Evolutionary conservation across 768 basidiomycete species (phyloP).

Genomic region (Xerocomellus amylosporus): DNA sequence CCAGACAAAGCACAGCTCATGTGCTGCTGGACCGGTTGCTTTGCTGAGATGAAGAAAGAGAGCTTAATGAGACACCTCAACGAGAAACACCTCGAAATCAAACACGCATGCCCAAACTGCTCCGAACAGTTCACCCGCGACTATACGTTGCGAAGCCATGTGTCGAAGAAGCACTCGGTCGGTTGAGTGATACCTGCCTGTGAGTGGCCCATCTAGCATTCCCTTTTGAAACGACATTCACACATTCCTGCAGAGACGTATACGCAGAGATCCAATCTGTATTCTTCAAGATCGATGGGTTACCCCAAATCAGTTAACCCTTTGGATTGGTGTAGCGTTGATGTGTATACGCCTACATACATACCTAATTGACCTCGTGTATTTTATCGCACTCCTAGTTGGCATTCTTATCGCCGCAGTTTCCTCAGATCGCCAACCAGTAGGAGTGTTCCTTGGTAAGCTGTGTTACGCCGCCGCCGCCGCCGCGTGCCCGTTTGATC

Average conservation of each 20-base stretch:
- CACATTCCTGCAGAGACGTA: neutral
- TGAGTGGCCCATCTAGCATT: neutral
- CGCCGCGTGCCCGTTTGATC: neutral
- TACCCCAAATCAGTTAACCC: neutral
- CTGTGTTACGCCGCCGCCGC: too few species aligned
- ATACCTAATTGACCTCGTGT: conserved; percentile 8
- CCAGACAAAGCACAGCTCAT: conserved; percentile 1
- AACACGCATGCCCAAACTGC: conserved; percentile 18
- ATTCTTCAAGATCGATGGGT: neutral
- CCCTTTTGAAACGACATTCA: neutral
- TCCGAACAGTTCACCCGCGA: conserved; percentile 25
- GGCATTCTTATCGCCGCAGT: conserved; percentile 2
- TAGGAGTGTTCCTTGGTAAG: conserved; percentile 22
- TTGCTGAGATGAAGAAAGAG: conserved; percentile 24
- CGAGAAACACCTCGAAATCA: conserved; percentile 24
- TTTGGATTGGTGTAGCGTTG: neutral
- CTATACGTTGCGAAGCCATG: conserved; percentile 20
- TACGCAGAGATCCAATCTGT: neutral
- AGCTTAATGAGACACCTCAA: conserved; percentile 27
- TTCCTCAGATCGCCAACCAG: conserved; percentile 1
- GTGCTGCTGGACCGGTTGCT: conserved; percentile 24
- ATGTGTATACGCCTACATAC: neutral
- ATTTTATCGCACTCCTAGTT: conserved; percentile 3
- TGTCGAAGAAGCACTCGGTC: conserved; percentile 6
- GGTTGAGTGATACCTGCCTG: neutral